Base-by-base conservation (phyloP, 2,329 filamentous ascomycete genomes). In the Exophiala alcalophila region DNA sequence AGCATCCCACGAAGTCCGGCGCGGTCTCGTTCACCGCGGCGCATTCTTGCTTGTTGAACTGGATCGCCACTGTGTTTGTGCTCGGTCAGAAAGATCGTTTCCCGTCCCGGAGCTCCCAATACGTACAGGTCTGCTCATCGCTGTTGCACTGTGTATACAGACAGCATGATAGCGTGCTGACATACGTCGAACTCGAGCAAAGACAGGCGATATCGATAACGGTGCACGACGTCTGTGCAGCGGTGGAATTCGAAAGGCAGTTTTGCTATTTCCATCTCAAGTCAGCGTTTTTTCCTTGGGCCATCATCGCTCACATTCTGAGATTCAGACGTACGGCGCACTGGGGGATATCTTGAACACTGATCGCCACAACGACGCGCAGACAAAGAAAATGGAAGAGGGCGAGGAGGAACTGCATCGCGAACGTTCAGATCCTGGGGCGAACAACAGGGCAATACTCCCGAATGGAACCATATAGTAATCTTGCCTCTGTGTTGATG, bases 1-100 rank as follows among this genome's bases (percentile, higher is more conserved):
- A 57, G 32, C 56, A 58, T 29, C 56, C 56, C 21, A 58, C 56
- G 33, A 57, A 58, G 26, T 55, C 47, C 6, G 56, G 56, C 9
- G 56, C 56, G 9, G 52, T 51, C 35, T 55, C 46, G 25, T 56
- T 57, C 19, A 58, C 56, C 8, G 48, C 44, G 11, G 41, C 46
- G 29, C 56, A 58, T 30, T 54, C 49, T 31, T 57, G 44, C 31
- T 56, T 41, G 33, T 58, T 58, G 51, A 57, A 58, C 37, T 53
- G 49, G 19, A 58, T 58, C 10, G 56, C 56, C 23, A 44, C 52
- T 54, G 38, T 7, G 16, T 34, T 18, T 5, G n/a, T 14, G n/a
- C n/a, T n/a, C n/a, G 9, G 30, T 46, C 32, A 39, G 36, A 18
- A 11, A 10, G 14, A 9, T 24, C 8, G 6, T 28, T 35, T 16